Percentiles rank a stretch among this genome's conserved stretches.
phyloP scores from a whole-genome alignment of 495 filamentous ascomycete genomes.

The Parachaetomium inaequale region DNA sequence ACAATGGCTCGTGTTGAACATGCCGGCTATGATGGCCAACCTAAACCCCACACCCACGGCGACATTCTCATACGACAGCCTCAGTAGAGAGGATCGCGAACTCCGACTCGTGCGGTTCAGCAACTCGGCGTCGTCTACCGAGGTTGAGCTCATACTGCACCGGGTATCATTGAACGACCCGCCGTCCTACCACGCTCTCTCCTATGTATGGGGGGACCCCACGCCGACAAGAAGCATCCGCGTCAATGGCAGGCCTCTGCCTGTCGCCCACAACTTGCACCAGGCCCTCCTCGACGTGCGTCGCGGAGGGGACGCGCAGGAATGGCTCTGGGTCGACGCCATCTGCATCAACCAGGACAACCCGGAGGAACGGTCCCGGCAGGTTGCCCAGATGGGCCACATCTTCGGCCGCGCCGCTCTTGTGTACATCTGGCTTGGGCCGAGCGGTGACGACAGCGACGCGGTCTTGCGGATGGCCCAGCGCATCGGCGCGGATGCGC shows the following conservation, averaged over 20 bases:
- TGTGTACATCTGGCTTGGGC: slow-evolving; percentile 1
- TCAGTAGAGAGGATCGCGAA: not conserved
- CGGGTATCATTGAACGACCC: not conserved
- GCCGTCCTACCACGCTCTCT: not conserved
- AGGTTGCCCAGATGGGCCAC: not conserved
- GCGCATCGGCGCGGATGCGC: not conserved
- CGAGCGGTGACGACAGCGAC: not conserved
- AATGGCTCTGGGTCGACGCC: slow-evolving; percentile 2
- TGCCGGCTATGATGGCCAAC: no score
- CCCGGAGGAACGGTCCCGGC: not conserved
- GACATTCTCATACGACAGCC: not conserved
- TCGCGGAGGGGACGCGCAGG: not conserved
- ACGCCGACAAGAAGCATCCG: not conserved
- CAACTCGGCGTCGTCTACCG: not conserved
- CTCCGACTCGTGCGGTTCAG: not conserved
- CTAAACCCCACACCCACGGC: not conserved
- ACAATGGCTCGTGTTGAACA: no score
- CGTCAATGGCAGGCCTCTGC: no score
- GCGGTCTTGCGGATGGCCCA: not conserved
- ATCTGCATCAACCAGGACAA: slow-evolving; percentile 3
- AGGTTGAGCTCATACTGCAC: not conserved
- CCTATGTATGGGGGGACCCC: not conserved
- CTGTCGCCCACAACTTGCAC: no score
- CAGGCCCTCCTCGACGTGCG: not conserved
- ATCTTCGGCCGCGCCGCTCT: not conserved